These are phyloP conservation scores for Schrenkiella parvula DNA, from an alignment of 345 rosid species.

Conservation along the genomic window DNA sequence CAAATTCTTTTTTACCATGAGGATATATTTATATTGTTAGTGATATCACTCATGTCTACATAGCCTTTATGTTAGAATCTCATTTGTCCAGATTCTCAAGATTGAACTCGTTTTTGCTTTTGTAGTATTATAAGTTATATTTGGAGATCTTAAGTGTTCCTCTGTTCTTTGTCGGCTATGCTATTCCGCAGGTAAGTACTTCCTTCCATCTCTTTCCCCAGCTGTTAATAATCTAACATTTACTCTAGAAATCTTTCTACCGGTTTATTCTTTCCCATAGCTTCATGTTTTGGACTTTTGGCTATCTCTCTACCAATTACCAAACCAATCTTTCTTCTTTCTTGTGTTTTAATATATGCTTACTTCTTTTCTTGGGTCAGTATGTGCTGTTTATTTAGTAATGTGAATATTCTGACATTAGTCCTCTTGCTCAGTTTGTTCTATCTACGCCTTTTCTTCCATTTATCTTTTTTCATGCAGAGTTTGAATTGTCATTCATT, in stretches of 20 bases:
- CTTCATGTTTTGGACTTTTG: background rate
- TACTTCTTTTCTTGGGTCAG: background rate
- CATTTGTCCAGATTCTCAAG: background rate
- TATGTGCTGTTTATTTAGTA: background rate
- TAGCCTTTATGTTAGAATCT: background rate
- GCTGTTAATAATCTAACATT: background rate
- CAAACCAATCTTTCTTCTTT: background rate
- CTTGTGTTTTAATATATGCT: background rate
- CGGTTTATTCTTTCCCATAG: no score
- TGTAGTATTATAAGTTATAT: constrained; percentile 66
- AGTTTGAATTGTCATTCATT: background rate
- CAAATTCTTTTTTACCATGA: background rate
- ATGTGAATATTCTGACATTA: background rate
- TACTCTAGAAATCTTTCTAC: background rate
- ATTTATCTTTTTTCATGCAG: background rate
- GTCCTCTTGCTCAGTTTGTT: background rate
- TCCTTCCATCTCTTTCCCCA: background rate
- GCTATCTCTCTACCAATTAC: background rate
- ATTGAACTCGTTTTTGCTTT: constrained; percentile 22
- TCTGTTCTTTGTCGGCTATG: constrained; percentile 49
- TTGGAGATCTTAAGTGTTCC: constrained; percentile 60
- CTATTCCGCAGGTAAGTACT: constrained; percentile 68
- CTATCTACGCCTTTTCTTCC: background rate
- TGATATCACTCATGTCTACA: background rate
- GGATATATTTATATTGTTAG: background rate